Percentiles rank a stretch among this genome's conserved stretches.
Evolutionary conservation across 176 grass and related monocot species (phyloP).

Genomic region (Guadua angustifolia): DNA sequence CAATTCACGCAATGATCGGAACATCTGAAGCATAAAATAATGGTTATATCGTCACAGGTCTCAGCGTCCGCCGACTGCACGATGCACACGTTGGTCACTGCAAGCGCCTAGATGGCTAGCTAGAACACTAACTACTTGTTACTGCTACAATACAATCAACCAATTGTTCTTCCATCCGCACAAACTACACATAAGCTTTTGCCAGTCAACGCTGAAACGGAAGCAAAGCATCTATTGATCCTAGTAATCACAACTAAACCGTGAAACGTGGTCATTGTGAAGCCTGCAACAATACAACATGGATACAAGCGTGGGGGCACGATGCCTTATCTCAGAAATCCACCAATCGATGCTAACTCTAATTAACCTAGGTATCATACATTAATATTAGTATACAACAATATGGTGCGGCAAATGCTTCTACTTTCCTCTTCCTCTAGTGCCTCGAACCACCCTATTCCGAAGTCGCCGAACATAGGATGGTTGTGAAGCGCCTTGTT

Average conservation of each 20-base stretch:
- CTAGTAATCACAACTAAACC: constrained; percentile 45
- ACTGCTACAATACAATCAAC: constrained; percentile 30
- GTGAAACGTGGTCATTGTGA: constrained; percentile 7
- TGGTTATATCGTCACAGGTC: constrained; percentile 12
- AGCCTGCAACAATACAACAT: constrained; percentile 49
- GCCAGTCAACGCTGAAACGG: background rate
- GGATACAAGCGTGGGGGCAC: constrained; percentile 28
- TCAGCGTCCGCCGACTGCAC: background rate
- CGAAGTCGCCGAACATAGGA: constrained; percentile 38
- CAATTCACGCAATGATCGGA: background rate
- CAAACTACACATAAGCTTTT: constrained; percentile 20
- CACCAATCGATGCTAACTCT: constrained; percentile 43
- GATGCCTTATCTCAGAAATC: constrained; percentile 19
- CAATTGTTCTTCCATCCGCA: constrained; percentile 25
- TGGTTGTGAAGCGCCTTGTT: constrained; percentile 21
- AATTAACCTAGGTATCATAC: constrained; percentile 47
- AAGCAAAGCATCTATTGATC: background rate
- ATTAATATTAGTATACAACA: constrained; percentile 54
- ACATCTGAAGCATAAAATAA: background rate
- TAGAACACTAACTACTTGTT: background rate
- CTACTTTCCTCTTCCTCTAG: constrained; percentile 51
- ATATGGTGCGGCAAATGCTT: constrained; percentile 15
- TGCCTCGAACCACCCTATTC: constrained; percentile 52
- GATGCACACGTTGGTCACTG: constrained; percentile 14
- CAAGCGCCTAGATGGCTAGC: background rate